Percentiles rank a stretch among this genome's conserved stretches.
Conservation (phyloP, 768 basidiomycete species). For the Russula compacta region DNA sequence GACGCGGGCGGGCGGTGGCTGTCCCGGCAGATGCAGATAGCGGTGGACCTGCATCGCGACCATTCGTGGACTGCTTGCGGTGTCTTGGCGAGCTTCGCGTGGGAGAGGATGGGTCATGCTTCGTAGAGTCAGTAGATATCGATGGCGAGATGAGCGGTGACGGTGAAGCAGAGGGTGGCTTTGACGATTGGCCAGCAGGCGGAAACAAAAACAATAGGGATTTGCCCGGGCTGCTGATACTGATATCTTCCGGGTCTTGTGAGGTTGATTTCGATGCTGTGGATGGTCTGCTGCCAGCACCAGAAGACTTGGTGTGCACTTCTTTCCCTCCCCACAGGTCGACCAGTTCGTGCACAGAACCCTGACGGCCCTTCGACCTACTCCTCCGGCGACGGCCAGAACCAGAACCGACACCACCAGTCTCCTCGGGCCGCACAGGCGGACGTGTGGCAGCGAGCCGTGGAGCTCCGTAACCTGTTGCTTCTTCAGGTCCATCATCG, state of each 20-base stretch:
- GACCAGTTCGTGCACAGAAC: conserved; percentile 77
- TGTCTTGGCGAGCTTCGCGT: neutral
- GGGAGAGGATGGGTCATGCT: neutral
- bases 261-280: neutral
- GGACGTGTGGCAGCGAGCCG: neutral
- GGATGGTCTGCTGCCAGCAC: neutral
- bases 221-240: neutral
- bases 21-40: neutral
- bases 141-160: conserved; percentile 7
- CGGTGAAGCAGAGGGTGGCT: conserved; percentile 15
- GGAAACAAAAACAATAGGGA: conserved; percentile 9
- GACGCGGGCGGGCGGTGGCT: conserved; percentile 34
- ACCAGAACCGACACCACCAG: conserved; percentile 21
- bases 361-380: conserved; percentile 52
- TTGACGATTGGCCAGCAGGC: neutral
- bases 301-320: neutral
- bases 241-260: conserved; percentile 1
- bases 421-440: conserved; percentile 9
- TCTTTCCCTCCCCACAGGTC: conserved; percentile 63
- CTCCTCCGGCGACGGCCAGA: conserved; percentile 24
- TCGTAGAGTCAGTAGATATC: conserved; percentile 7
- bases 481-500: conserved; percentile 46
- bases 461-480: neutral
- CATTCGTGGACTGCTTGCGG: conserved; percentile 14
- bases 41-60: conserved; percentile 6